phyloP scores from a whole-genome alignment of 1,139 yeast species.

The Geotrichum histeridarum region DNA sequence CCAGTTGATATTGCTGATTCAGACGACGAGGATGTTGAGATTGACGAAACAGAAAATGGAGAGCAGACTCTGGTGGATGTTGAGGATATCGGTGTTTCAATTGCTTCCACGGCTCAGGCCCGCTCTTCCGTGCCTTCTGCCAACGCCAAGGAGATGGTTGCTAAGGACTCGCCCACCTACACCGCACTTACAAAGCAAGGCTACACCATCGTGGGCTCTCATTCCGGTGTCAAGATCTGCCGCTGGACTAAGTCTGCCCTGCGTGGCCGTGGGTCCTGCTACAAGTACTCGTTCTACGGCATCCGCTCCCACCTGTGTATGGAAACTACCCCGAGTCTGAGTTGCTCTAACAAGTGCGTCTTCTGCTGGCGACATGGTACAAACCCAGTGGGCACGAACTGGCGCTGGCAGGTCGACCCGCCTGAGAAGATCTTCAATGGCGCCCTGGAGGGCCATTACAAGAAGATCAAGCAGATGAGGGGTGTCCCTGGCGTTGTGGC shows the following conservation, averaged over 20 bases:
- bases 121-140: constrained; percentile 24
- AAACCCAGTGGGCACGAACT: constrained; percentile 90
- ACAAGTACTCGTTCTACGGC: constrained; percentile 87
- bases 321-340: constrained; percentile 92
- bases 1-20: constrained; percentile 45
- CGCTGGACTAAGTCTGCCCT: constrained; percentile 95
- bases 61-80: constrained; percentile 54
- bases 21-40: constrained; percentile 45
- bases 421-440: constrained; percentile 82
- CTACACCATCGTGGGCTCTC: constrained; percentile 87
- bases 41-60: constrained; percentile 34
- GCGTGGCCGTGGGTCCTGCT: constrained; percentile 91
- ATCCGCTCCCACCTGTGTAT: constrained; percentile 85
- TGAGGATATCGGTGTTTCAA: constrained; percentile 66
- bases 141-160: constrained; percentile 77
- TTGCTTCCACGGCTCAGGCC: constrained; percentile 20
- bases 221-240: constrained; percentile 91
- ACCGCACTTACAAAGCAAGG: constrained; percentile 90
- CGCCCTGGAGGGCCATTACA: constrained; percentile 82
- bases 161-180: constrained; percentile 82
- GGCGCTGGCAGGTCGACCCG: constrained; percentile 94
- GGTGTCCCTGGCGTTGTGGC: constrained; percentile 94
- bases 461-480: constrained; percentile 87
- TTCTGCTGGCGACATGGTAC: constrained; percentile 98
- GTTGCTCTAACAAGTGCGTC: constrained; percentile 92